A percentile compares a stretch with the other conserved stretches of the same genome.
phyloP scores from a whole-genome alignment of 768 basidiomycete genomes.

The Mycena belliarum region DNA sequence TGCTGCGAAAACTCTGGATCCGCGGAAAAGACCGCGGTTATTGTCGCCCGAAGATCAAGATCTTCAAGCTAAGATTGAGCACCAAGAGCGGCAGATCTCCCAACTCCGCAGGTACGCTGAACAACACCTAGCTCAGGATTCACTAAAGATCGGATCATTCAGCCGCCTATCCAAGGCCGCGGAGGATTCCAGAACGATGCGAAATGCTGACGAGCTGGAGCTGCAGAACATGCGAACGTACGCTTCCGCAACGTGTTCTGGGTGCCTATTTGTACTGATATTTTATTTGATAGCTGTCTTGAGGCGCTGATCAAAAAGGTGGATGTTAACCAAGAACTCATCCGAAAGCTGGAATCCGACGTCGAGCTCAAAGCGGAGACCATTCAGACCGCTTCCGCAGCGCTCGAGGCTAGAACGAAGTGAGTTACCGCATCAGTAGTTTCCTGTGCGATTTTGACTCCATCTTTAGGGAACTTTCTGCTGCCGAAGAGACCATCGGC shows the following conservation, averaged over 20 bases:
- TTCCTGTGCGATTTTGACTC: not conserved
- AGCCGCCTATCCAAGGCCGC: not conserved
- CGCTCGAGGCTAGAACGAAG: not conserved
- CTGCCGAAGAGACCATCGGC: not conserved
- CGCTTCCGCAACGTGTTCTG: not conserved
- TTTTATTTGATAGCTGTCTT: conserved; percentile 4
- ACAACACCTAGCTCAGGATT: not conserved
- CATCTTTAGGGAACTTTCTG: not conserved
- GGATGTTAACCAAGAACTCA: not conserved
- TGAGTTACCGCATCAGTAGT: not conserved
- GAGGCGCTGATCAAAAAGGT: conserved; percentile 7
- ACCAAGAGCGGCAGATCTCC: conserved; percentile 8
- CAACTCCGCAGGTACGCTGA: conserved; percentile 8
- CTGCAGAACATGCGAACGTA: conserved; percentile 7
- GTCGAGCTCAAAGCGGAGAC: conserved; percentile 2
- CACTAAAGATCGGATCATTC: not conserved
- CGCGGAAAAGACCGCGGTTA: conserved; percentile 6
- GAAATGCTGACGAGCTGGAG: not conserved
- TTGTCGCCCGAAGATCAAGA: conserved; percentile 6
- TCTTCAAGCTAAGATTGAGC: not conserved
- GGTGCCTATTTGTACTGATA: not conserved
- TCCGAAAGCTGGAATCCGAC: conserved; percentile 3
- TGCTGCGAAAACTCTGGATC: conserved; percentile 4
- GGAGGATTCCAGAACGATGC: conserved; percentile 1
- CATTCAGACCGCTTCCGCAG: not conserved